Base-by-base conservation (phyloP, 1,284 basidiomycete genomes). In the Ceratobasidium sp. region DNA sequence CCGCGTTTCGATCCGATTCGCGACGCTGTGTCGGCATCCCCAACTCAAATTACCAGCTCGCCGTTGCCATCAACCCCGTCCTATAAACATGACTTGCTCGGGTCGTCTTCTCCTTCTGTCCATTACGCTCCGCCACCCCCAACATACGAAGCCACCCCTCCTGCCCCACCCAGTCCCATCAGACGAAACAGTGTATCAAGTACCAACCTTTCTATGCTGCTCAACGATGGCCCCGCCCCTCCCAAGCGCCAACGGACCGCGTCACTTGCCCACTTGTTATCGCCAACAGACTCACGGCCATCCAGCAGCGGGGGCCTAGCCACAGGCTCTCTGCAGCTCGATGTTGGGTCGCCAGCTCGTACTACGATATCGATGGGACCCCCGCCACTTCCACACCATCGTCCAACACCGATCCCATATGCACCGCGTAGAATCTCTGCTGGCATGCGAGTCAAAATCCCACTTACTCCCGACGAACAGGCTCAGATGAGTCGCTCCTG, bases 381-480 rank as follows among this genome's bases (percentile, higher is more conserved):
- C 3, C 57, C 57, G 6, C 27, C 57, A 12, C 35, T 60, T 13
- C 57, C 57, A 1, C 57, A 31, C 1, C 38, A 17, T 10, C 43
- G 42, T 32, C 40, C 55, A 38, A 25, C 55, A 13, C 12, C 55
- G 3, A 17, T 20, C 12, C 57, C 58, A 22, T 64, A 64, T n/a
- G 58, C 58, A 12, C 58, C 58, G 7, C 45, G 82, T 57, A 82
- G 90, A 56, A 81, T 84, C 71, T 86, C 90, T 0, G 83, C 87
- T 15, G 81, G 90, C 8, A 77, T 77, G 29, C 85, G 85, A 7
- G 84, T 92, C 40, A 82, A 90, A 70, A 75, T 84, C 13, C 90
- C 90, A 2, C 82, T 92, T 73, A 82, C 89, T 1, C 80, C 79
- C 12, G 82, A 82, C 47, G 90, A 92, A 77, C 81, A 87, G 20